Conservation (phyloP, 176 grass and related monocot species). For the Carex pumila region DNA sequence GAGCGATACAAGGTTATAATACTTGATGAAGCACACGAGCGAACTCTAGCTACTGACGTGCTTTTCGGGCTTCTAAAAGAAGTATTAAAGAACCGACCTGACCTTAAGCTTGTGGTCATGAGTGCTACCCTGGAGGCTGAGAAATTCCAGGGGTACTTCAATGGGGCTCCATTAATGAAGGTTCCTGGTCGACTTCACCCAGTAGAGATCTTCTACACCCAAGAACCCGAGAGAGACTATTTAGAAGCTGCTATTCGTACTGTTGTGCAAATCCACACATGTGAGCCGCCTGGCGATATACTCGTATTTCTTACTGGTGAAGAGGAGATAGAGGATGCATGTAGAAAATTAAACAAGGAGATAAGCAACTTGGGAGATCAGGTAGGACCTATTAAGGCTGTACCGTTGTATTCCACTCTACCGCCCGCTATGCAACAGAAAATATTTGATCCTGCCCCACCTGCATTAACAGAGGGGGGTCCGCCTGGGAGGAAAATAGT, state of each 20-base stretch:
- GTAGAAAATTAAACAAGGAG: constrained; percentile 89
- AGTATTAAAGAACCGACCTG: constrained; percentile 74
- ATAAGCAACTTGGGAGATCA: constrained; percentile 88
- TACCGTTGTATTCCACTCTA: constrained; percentile 86
- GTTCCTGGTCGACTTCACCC: constrained; percentile 85
- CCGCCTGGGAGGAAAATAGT: constrained; percentile 94
- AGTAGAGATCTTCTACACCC: constrained; percentile 97
- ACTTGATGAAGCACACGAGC: constrained; percentile 95
- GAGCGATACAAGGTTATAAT: constrained; percentile 94
- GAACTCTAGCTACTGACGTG: constrained; percentile 87
- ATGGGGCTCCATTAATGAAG: constrained; percentile 76
- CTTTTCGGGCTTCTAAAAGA: constrained; percentile 95
- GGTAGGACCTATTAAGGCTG: constrained; percentile 87
- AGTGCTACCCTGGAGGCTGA: constrained; percentile 95
- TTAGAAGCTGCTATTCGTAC: constrained; percentile 85
- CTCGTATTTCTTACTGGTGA: constrained; percentile 98
- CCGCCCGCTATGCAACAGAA: constrained; percentile 86
- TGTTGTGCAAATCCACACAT: constrained; percentile 91
- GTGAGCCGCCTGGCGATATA: constrained; percentile 76
- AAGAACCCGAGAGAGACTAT: constrained; percentile 96
- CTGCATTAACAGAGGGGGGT: constrained; percentile 56
- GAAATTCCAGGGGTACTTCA: constrained; percentile 84
- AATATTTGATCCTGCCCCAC: constrained; percentile 91
- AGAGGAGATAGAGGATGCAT: constrained; percentile 99
- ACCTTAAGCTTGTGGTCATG: constrained; percentile 94